Percentiles rank a stretch among this genome's conserved stretches.
phyloP scores from a whole-genome alignment of 306 rosid genomes.

The Dryas drummondii region DNA sequence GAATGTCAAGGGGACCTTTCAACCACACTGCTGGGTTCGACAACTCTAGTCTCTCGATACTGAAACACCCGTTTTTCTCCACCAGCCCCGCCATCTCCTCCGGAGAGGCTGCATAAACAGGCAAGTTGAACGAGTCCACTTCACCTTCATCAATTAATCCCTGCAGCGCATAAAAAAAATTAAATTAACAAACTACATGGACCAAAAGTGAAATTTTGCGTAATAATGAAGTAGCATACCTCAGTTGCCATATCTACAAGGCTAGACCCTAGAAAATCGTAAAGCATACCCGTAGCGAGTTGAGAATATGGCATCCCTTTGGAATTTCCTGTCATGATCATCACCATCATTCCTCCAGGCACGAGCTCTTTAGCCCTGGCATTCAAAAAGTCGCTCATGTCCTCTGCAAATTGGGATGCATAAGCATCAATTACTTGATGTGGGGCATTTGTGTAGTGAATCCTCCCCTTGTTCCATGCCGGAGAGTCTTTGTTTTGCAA shows the following conservation, averaged over 20 bases:
- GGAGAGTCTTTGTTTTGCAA: slow-evolving; percentile 20
- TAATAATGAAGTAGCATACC: slow-evolving; percentile 27
- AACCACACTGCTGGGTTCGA: slow-evolving; percentile 47
- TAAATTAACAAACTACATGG: too few species aligned
- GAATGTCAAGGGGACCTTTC: slow-evolving; percentile 20
- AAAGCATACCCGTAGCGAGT: slow-evolving; percentile 18
- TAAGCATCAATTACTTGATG: slow-evolving; percentile 37
- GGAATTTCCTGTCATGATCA: slow-evolving; percentile 33
- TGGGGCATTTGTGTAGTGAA: slow-evolving; percentile 41
- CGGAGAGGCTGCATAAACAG: slow-evolving; percentile 41
- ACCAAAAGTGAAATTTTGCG: too few species aligned
- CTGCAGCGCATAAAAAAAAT: slow-evolving; percentile 12
- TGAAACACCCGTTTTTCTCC: slow-evolving; percentile 43
- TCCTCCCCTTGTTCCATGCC: slow-evolving; percentile 45
- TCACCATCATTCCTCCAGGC: slow-evolving; percentile 44
- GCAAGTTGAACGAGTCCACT: slow-evolving; percentile 57
- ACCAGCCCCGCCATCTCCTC: slow-evolving; percentile 43
- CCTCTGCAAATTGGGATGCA: slow-evolving; percentile 34
- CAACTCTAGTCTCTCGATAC: slow-evolving; percentile 42
- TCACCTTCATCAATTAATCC: slow-evolving; percentile 41
- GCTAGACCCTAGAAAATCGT: slow-evolving; percentile 28
- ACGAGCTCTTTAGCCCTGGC: slow-evolving; percentile 49
- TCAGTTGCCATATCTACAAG: slow-evolving; percentile 47
- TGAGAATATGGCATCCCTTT: slow-evolving; percentile 27
- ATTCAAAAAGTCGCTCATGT: slow-evolving; percentile 28